These are phyloP conservation scores for Epithemia pelagica DNA, from an alignment of 108 stramenopile genomes.

Conservation along the genomic window DNA sequence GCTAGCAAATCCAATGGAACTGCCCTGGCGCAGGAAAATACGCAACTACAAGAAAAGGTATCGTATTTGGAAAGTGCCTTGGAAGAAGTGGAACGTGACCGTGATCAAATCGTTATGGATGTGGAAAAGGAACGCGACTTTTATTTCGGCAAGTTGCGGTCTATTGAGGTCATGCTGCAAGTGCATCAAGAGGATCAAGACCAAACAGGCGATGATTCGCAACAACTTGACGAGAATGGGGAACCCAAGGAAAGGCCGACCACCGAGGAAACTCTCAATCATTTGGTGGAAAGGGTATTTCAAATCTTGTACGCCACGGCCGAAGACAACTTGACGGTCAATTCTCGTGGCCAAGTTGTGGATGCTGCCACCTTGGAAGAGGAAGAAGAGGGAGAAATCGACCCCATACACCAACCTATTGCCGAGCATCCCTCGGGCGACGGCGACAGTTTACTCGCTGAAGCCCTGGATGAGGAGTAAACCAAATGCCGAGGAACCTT, in stretches of 20 bases:
- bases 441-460: not conserved
- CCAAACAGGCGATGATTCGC: no score
- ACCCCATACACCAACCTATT: not conserved
- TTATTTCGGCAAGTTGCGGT: conserved; percentile 95
- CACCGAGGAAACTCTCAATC: conserved; percentile 1
- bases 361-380: conserved; percentile 5
- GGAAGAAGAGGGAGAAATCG: not conserved
- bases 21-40: not conserved
- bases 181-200: conserved; percentile 62
- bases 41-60: conserved; percentile 38
- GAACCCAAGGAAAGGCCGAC: not conserved
- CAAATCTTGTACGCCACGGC: conserved; percentile 63
- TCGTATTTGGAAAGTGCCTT: conserved; percentile 52
- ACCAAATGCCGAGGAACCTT: no score
- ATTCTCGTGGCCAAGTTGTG: conserved; percentile 34
- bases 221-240: no score
- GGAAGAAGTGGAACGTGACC: conserved; percentile 66
- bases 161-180: conserved; percentile 90
- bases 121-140: conserved; percentile 89
- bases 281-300: conserved; percentile 64
- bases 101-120: conserved; percentile 57
- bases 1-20: conserved; percentile 1
- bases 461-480: not conserved
- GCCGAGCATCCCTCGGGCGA: no score
- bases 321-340: conserved; percentile 48